phyloP scores from a whole-genome alignment of 1,284 basidiomycete genomes.

The Cryptococcus neoformans region DNA sequence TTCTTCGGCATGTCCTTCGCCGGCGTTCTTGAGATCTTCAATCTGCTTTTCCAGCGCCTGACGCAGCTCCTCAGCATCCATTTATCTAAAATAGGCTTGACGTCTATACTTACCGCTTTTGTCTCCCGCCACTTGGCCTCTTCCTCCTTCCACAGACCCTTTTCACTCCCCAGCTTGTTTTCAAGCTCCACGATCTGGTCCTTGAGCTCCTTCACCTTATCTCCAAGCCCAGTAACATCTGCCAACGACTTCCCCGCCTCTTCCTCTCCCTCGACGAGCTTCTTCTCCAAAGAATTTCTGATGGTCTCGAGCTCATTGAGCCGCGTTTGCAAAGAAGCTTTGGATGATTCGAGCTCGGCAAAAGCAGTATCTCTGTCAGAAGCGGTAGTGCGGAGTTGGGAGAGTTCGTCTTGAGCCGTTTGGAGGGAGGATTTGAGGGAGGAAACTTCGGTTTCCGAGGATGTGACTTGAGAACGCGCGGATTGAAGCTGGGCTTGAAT shows the following conservation, averaged over 20 bases:
- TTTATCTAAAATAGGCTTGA: background rate
- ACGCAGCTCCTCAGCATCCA: background rate
- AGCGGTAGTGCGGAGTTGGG: background rate
- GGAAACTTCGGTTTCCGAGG: conserved; percentile 1
- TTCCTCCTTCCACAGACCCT: conserved; percentile 4
- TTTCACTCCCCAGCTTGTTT: conserved; percentile 10
- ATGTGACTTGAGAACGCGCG: conserved; percentile 3
- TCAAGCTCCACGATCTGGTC: conserved; percentile 22
- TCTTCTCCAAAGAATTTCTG: conserved; percentile 16
- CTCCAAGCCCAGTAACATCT: conserved; percentile 6
- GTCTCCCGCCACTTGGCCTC: conserved; percentile 3
- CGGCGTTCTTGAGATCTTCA: conserved; percentile 8
- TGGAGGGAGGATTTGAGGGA: conserved; percentile 2
- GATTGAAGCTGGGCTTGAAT: conserved; percentile 15
- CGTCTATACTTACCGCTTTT: conserved; percentile 7
- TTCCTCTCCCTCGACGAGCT: conserved; percentile 24
- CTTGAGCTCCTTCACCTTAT: conserved; percentile 21
- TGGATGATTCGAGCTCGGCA: background rate
- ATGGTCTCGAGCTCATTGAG: conserved; percentile 13
- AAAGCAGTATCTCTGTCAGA: background rate
- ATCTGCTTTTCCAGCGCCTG: conserved; percentile 18
- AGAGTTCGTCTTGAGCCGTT: conserved; percentile 2
- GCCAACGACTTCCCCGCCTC: conserved; percentile 25
- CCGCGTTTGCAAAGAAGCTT: conserved; percentile 9
- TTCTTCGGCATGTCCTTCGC: conserved; percentile 8